Base-by-base conservation (phyloP, 176 grass and related monocot species). In the Lolium perenne region DNA sequence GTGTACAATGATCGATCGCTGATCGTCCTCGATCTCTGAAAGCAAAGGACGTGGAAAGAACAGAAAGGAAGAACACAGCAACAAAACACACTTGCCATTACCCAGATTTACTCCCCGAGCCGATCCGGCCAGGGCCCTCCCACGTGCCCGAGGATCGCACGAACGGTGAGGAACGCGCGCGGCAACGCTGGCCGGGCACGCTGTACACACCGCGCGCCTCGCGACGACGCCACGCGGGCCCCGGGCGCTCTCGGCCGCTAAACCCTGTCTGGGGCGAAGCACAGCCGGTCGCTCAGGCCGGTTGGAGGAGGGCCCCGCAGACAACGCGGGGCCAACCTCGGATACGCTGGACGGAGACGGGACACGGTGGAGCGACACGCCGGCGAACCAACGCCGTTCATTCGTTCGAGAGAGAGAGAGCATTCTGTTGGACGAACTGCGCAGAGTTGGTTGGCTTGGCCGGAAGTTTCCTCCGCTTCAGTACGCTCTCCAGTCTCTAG, bases 181-280 rank as follows among this genome's bases (percentile, higher is more conserved):
- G 8, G 60, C 13, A 40, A 35, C 32, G 32, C 32, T 0, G 4
- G 51, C 51, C 14, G 0, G 4, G 51, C 14, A 16, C 64, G 40
- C 80, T 35, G 35, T 5, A 25, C 48, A 66, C 9, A 3, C 38
- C 23, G 29, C 15, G 75, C 46, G 51, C 29, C 77, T 40, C 67
- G 77, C 66, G 85, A 35, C 2, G 32, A 80, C 84, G 40, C 41
- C 40, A 2, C 87, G 87, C 77, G 77, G 88, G 69, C 88, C 83
- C 6, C 60, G 77, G 5, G 3, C 70, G 23, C 49, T 8, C 78
- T 81, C 70, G 9, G 69, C 88, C 88, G 83, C 51, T 55, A 66
- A 81, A 25, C 68, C 58, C 41, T 18, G 51, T 20, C 55, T 68
- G 59, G 3, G 71, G 14, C 1, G 50, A 38, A 16, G 22, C 74